Evolutionary conservation across 306 rosid genomes (phyloP), one percentile per base, ranked within the genome.

Genomic region (Lagenaria siceraria): DNA sequence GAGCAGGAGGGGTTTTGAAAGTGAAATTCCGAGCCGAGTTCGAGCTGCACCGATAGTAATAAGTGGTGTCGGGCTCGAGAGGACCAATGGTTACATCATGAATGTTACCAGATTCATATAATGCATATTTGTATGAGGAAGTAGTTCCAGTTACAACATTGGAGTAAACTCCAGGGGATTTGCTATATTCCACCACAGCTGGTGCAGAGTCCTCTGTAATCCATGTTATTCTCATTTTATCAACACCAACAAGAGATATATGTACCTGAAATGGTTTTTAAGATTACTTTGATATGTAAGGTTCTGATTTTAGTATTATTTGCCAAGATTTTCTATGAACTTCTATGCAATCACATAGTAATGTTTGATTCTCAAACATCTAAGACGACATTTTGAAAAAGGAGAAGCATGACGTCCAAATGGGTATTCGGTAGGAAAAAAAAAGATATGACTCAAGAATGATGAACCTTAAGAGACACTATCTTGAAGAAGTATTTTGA

Each of bases 171-270:
- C 86, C 86, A 3, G 92, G 83, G 66, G 88, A 79, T 77, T 85
- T 75, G 36, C 93, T 83, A 36, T 86, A 95, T 5, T 79, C 63
- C 2, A 95, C 87, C 78, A 62, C 85, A 38, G 93, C 78, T 0
- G 82, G 22, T 9, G 80, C 79, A 55, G 87, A 66, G 49, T 62
- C 71, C 4, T 80, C 24, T 1, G 99, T 89, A 8, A 89, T 83
- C 99, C 99, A 95, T 3, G 93, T 63, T 74, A 95, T 83, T 64
- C 91, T 89, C 91, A 90, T 88, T 78, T 79, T 85, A 79, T 89
- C 90, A 65, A 59, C 83, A 19, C 97, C 97, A 46, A 87, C 96
- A 56, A 83, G 69, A 17, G 96, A 87, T 82, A 92, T 86, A 53
- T 90, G 99, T 78, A 95, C 97, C 99, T 95, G 81, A 22, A 82